Base-by-base conservation (phyloP, 208 protist genomes). In the Angomonas deanei region DNA sequence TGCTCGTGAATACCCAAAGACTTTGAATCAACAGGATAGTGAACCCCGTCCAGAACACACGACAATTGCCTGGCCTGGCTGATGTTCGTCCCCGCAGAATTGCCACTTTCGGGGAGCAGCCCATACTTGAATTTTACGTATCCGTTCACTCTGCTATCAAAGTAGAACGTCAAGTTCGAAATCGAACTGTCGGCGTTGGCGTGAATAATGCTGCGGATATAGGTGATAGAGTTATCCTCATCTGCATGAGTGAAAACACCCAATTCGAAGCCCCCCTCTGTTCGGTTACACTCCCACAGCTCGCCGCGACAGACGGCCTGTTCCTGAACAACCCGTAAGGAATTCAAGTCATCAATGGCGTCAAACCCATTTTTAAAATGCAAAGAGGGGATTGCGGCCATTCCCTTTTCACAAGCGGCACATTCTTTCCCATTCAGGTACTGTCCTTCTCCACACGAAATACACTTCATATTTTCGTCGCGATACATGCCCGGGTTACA, bases 401-500 rank as follows among this genome's bases (percentile, higher is more conserved):
- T 5, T 26, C 42, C 42, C 15, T 10, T 3, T 3, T 4, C 42
- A 50, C 42, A 50, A n/a, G 42, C 8, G 19, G 23, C 4, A 23
- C 42, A 50, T 19, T 4, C 15, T 26, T 10, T 26, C 4, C 23
- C 23, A 6, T 39, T 30, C 31, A 58, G 36, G 17, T 33, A 31
- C 33, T 50, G 8, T 10, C 61, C 61, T 5, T 47, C 61, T 11
- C 27, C 13, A 49, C 49, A 60, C 15, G 47, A 10, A 3, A 1
- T 38, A 26, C 65, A 70, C 27, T 28, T 38, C 4, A 42, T 10
- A 0, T 21, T 30, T 50, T 23, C 23, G 3, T 50, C 42, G 13
- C 38, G 46, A 30, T 56, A 55, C 59, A 38, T 66, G 15, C 67
- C 67, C 13, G 53, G 60, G 5, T 38, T 30, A 31, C 67, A 72